Conservation (phyloP, 176 grass and related monocot species). For the Cenchrus americanus region DNA sequence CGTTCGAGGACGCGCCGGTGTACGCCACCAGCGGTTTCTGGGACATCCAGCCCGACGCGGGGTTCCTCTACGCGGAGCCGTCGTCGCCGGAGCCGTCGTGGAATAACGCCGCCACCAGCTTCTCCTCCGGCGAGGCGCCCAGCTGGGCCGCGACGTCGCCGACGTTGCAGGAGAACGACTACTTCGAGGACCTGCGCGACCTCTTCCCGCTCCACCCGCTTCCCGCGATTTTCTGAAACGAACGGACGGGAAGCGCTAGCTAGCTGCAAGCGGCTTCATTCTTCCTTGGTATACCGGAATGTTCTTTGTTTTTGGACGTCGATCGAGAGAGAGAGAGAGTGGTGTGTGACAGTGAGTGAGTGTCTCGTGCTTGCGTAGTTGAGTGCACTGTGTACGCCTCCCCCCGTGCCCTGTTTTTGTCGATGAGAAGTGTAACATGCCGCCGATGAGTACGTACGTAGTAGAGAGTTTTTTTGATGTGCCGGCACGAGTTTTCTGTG, state of each 20-base stretch:
- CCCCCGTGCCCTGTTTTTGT: background rate
- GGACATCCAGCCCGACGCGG: constrained; percentile 42
- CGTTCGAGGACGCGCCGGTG: constrained; percentile 68
- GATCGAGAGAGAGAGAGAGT: background rate
- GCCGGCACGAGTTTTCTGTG: background rate
- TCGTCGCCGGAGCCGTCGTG: constrained; percentile 45
- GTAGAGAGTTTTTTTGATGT: constrained; percentile 27
- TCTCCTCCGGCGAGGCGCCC: constrained; percentile 28
- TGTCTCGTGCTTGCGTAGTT: background rate
- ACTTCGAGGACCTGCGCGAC: constrained; percentile 90
- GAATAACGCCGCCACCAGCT: background rate
- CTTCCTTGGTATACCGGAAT: background rate
- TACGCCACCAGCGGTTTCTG: constrained; percentile 56
- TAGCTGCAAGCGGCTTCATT: background rate
- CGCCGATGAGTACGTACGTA: constrained; percentile 22
- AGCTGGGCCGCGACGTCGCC: constrained; percentile 34
- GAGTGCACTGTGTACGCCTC: constrained; percentile 2
- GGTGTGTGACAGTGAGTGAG: background rate
- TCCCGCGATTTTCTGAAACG: constrained; percentile 81
- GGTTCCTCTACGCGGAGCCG: constrained; percentile 65
- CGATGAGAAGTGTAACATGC: constrained; percentile 43
- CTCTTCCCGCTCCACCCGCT: constrained; percentile 84
- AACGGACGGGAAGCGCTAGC: background rate
- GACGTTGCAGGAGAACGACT: constrained; percentile 65
- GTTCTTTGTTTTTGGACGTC: background rate